Evolutionary conservation across 2,329 filamentous ascomycete genomes (phyloP), one percentile per base, ranked within the genome.

Genomic region (Myriangium duriaei): DNA sequence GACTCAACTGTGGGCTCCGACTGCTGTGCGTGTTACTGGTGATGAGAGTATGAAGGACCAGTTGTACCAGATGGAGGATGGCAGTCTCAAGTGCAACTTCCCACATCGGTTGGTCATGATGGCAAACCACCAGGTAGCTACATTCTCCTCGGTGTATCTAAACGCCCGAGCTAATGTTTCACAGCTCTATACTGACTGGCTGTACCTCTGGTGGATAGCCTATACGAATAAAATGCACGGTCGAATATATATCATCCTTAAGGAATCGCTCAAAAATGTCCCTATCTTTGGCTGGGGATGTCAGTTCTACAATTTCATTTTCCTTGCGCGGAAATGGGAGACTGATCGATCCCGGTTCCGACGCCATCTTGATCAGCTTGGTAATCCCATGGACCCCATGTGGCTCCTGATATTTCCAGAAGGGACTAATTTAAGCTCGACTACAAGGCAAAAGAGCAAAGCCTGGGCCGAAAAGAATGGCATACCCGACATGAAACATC

Each of bases 351-450:
- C 75, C 1, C 72, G 79, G 12, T 67, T 92, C 52, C 74, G 79
- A 28, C 71, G 84, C 50, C 76, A 81, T 7, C 62, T 92, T 2
- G 61, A 71, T 36, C 77, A 81, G 54, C 68, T 91, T 42, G 80
- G 76, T 54, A 67, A 65, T 15, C 76, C 72, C 30, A 62, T 72
- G 4, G 72, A 84, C 48, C 83, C 83, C 13, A 91, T 92, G 84
- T 92, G 84, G 84, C 66, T 92, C 34, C 67, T 91, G 31, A 68
- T 91, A 32, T 92, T 88, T 50, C 84, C 84, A 0, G 84, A 92
- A 56, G 84, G 84, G 37, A 92, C 84, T 5, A 92, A 91, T 53
- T 58, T 82, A 11, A 82, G 79, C n/a, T 59, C 58, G 12, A 87
- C 85, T 48, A 79, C 78, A 11, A 67, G 79, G 30, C 63, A 54